Evolutionary conservation across 2,329 filamentous ascomycete species (phyloP).

Genomic region (Nigrograna mackinnonii): DNA sequence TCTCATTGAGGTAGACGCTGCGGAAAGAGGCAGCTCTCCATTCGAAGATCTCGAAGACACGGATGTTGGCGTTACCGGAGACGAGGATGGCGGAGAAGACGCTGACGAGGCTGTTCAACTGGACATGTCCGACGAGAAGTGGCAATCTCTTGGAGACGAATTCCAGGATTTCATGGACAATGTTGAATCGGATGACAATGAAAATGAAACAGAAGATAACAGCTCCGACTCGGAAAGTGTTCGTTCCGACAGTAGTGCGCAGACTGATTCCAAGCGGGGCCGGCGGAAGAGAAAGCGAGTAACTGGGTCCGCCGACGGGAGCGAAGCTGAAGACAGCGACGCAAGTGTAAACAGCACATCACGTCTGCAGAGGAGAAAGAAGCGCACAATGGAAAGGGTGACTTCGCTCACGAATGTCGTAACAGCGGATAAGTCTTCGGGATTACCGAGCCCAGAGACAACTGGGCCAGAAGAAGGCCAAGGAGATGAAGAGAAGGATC

Average conservation of each 20-base stretch:
- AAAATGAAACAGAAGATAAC: slow-evolving; percentile 36
- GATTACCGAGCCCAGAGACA: slow-evolving; percentile 44
- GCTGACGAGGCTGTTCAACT: slow-evolving; percentile 25
- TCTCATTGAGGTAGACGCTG: slow-evolving; percentile 73
- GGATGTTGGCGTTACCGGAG: slow-evolving; percentile 43
- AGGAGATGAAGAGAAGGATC: slow-evolving; percentile 45
- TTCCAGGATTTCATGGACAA: slow-evolving; percentile 74
- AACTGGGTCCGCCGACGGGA: slow-evolving; percentile 31
- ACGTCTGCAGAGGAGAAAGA: slow-evolving; percentile 51
- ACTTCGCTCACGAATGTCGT: slow-evolving; percentile 51
- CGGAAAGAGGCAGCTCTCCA: slow-evolving; percentile 53
- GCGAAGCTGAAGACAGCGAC: slow-evolving; percentile 47
- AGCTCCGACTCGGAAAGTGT: slow-evolving; percentile 38
- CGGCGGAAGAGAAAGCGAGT: slow-evolving; percentile 42
- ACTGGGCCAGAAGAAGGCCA: slow-evolving; percentile 43
- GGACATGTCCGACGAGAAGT: slow-evolving; percentile 36
- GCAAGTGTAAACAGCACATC: slow-evolving; percentile 39
- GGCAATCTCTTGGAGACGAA: slow-evolving; percentile 66
- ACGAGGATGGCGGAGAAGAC: slow-evolving; percentile 37
- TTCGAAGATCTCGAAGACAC: slow-evolving; percentile 48
- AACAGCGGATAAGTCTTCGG: slow-evolving; percentile 42
- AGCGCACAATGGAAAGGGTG: slow-evolving; percentile 50
- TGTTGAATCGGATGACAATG: slow-evolving; percentile 37
- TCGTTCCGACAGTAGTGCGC: slow-evolving; percentile 31
- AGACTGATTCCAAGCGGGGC: slow-evolving; percentile 23